These are phyloP conservation scores for Emericellopsis terricola DNA, from an alignment of 495 filamentous ascomycete species.

Conservation along the genomic window DNA sequence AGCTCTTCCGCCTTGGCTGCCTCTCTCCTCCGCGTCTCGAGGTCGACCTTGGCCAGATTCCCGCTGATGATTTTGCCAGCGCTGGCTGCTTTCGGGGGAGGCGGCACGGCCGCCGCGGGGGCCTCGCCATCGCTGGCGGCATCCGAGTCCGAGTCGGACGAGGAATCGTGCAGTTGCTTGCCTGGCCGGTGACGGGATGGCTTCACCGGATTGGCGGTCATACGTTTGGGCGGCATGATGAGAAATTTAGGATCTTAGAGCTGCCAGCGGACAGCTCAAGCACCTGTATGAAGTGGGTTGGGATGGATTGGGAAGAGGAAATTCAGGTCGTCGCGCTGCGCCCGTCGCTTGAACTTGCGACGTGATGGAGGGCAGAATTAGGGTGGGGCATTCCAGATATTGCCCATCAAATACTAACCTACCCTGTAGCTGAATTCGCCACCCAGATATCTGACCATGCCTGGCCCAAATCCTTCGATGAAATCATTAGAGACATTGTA, in stretches of 20 bases:
- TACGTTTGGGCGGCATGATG: constrained; percentile 72
- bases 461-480: no score
- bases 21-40: constrained; percentile 30
- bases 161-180: constrained; percentile 43
- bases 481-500: no score
- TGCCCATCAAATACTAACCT: no score
- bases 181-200: constrained; percentile 75
- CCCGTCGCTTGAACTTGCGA: no score
- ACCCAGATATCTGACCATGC: no score
- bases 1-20: constrained; percentile 27
- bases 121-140: constrained; percentile 28
- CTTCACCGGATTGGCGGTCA: constrained; percentile 83
- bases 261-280: no score
- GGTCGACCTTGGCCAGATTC: constrained; percentile 49
- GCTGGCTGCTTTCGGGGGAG: constrained; percentile 39
- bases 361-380: no score
- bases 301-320: neutral
- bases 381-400: no score
- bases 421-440: no score
- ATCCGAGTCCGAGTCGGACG: constrained; percentile 44
- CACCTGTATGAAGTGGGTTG: neutral
- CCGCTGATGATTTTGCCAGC: constrained; percentile 37
- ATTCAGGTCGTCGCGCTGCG: no score
- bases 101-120: constrained; percentile 19
- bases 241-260: no score